Percentiles rank a stretch among this genome's conserved stretches.
Evolutionary conservation across 768 basidiomycete species (phyloP).

Genomic region (Russula sp.): DNA sequence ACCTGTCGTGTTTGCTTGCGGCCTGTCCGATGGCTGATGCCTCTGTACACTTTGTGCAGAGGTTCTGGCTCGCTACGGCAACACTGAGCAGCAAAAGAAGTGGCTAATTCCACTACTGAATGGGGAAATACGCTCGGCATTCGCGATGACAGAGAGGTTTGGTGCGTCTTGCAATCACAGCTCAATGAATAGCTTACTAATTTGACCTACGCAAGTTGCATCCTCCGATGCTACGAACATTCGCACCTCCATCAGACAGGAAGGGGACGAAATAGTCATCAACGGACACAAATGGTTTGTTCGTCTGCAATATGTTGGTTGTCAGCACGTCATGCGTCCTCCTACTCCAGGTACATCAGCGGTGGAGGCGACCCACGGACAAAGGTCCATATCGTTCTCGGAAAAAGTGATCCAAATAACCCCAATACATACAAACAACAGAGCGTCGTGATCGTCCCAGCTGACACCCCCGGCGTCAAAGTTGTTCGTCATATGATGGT

Average conservation of each 20-base stretch:
- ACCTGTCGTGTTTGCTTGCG: constrained; percentile 21
- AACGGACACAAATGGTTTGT: constrained; percentile 93
- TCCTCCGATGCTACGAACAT: constrained; percentile 96
- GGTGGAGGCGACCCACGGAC: constrained; percentile 93
- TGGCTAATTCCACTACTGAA: constrained; percentile 86
- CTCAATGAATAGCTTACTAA: constrained; percentile 9
- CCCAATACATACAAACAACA: constrained; percentile 74
- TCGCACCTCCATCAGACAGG: constrained; percentile 73
- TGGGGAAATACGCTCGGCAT: constrained; percentile 90
- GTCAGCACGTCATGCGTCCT: not conserved
- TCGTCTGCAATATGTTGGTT: not conserved
- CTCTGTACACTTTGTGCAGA: constrained; percentile 40
- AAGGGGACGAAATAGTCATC: constrained; percentile 84
- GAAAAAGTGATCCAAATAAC: constrained; percentile 86
- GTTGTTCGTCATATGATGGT: constrained; percentile 90
- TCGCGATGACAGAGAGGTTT: constrained; percentile 95
- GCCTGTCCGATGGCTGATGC: constrained; percentile 2
- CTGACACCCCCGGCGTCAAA: constrained; percentile 78
- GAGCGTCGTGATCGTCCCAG: constrained; percentile 92
- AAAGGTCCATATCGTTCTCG: constrained; percentile 87
- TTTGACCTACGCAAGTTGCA: constrained; percentile 45
- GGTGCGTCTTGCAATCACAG: constrained; percentile 37
- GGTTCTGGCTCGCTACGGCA: constrained; percentile 94
- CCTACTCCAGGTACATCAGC: constrained; percentile 77
- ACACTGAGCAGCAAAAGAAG: constrained; percentile 79